These are phyloP conservation scores for Trichosanthes truncata DNA, from an alignment of 306 rosid genomes.

Conservation along the genomic window DNA sequence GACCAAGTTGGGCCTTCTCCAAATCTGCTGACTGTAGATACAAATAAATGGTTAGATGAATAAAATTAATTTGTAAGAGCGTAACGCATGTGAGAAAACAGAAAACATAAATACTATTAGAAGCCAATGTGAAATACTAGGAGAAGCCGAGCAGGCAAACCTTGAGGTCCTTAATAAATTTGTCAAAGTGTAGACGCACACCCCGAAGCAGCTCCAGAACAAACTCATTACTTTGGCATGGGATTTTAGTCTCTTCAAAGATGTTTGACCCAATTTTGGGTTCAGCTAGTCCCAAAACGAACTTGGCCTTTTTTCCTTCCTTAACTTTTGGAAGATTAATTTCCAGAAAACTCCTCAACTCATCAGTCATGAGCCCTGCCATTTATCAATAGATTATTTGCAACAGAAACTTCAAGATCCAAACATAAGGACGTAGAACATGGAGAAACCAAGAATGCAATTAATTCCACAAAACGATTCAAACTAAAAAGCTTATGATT, in stretches of 20 bases:
- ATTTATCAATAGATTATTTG: constrained; percentile 3
- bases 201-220: constrained; percentile 76
- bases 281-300: constrained; percentile 58
- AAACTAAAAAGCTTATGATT: neutral
- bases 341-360: constrained; percentile 71
- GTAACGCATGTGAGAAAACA: neutral
- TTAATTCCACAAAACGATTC: neutral
- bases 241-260: constrained; percentile 62
- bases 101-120: neutral
- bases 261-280: constrained; percentile 83
- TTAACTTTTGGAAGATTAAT: constrained; percentile 72
- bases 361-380: constrained; percentile 70
- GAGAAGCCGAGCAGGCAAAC: constrained; percentile 18
- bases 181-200: constrained; percentile 58
- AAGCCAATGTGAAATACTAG: neutral
- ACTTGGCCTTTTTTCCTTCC: constrained; percentile 81
- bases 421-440: neutral
- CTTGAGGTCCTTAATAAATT: constrained; percentile 68
- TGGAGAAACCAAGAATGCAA: neutral
- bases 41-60: neutral
- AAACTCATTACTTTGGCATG: constrained; percentile 83
- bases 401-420: neutral
- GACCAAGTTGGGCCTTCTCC: constrained; percentile 90
- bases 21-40: constrained; percentile 61
- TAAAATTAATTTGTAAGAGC: neutral